Base-by-base conservation (phyloP, 768 basidiomycete species). In the Termitomyces sp. region DNA sequence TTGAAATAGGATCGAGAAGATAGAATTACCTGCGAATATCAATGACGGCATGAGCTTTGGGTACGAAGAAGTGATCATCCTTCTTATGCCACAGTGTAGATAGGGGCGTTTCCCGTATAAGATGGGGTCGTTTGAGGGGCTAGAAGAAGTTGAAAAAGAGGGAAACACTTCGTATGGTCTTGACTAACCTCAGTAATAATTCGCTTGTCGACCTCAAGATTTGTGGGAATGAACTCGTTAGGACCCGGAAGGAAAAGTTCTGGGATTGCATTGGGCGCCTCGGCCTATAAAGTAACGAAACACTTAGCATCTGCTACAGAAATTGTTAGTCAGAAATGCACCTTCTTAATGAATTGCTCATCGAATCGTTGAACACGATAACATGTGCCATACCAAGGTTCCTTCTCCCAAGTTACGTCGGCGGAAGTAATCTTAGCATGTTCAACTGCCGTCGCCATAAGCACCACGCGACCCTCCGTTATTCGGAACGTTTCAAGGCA, bases 41-140 rank as follows among this genome's bases (percentile, higher is more conserved):
- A 54, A 98, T 79, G 56, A 88, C 74, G 22, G 89, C 81, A 60
- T 84, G 81, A 2, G 94, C 93, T 67, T 91, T 93, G 0, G 97
- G 97, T 10, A 96, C 85, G 90, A 93, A 96, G 77, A 97, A 99
- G 59, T 79, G 83, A 71, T 99, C 96, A 69, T 99, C 97, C 69
- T 95, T 95, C 78, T 99, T 99, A 74, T 95, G 85, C 95, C 96
- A 99, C 3, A 98, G 74, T 13, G 86, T 81, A 4, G 88, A 89
- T 27, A 88, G 65, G 0, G 82, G 74, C 0, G 86, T 90, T 70
- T 95, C 82, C 33, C 83, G 76, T 55, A 98, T 82, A 58, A 95
- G 81, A 58, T 82, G 76, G 4, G 96, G 95, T 13, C 90, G 82
- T 58, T 82, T 84, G 58, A 81, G 72, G 27, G 91, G 89, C 93